These are phyloP conservation scores for Magnaporthiopsis incrustans DNA, from an alignment of 2,329 filamentous ascomycete genomes.

Conservation along the genomic window DNA sequence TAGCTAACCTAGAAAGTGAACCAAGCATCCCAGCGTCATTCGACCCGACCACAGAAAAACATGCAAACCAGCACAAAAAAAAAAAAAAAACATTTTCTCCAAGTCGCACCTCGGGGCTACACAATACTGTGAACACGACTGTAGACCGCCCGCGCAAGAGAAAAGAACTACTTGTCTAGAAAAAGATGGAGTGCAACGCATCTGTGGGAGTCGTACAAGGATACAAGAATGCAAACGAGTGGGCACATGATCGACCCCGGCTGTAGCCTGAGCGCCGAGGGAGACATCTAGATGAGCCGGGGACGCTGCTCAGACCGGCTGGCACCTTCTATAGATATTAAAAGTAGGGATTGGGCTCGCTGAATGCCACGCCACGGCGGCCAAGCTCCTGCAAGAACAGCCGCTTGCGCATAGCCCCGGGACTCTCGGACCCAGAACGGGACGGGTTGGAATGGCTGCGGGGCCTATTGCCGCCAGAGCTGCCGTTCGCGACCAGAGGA, in stretches of 20 bases:
- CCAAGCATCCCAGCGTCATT: too few relatives aligned
- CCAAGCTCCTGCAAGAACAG: constrained; percentile 9
- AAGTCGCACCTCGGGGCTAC: background rate
- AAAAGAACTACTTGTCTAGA: background rate
- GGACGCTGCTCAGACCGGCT: background rate
- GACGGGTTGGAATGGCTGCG: constrained; percentile 8
- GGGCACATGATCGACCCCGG: background rate
- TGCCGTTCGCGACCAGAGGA: background rate
- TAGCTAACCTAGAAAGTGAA: background rate
- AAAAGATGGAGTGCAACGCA: background rate
- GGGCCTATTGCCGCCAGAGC: constrained; percentile 1
- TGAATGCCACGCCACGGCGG: constrained; percentile 10
- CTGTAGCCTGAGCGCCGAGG: background rate
- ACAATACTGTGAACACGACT: background rate
- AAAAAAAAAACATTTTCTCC: too few relatives aligned
- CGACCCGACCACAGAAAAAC: too few relatives aligned
- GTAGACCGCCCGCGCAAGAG: background rate
- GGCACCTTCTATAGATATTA: background rate
- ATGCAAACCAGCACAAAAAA: too few relatives aligned
- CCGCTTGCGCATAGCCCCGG: constrained; percentile 8
- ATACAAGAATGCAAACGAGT: background rate
- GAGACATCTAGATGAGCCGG: background rate
- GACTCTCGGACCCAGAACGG: constrained; percentile 7
- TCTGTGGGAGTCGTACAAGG: background rate
- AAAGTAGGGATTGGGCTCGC: constrained; percentile 9